Conservation (phyloP, 257 asterid genomes). For the Primulina eburnea region DNA sequence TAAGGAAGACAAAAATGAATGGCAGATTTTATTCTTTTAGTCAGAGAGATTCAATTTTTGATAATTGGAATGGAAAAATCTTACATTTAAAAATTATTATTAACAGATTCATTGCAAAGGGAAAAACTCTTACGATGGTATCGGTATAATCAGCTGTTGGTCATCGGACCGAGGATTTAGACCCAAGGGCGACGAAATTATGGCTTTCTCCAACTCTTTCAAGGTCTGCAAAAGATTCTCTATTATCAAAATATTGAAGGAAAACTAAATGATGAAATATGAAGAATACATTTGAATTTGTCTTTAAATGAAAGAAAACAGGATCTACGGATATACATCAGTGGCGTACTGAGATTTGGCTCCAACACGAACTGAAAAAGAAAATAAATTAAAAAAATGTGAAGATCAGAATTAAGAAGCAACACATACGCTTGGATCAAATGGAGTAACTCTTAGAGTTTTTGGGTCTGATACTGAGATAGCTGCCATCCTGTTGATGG, state of each 20-base stretch:
- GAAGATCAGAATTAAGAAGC: conserved; percentile 18
- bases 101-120: conserved; percentile 6
- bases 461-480: conserved; percentile 86
- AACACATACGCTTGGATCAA: conserved; percentile 67
- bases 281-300: not conserved
- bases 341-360: not conserved
- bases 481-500: conserved; percentile 81
- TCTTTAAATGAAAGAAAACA: not conserved
- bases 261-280: not conserved
- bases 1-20: not conserved
- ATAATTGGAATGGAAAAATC: conserved; percentile 7
- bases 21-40: not conserved
- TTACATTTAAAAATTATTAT: conserved; percentile 17
- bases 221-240: conserved; percentile 53
- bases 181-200: conserved; percentile 78
- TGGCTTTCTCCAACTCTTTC: conserved; percentile 91
- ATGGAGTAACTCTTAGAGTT: conserved; percentile 81
- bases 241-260: conserved; percentile 8
- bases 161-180: conserved; percentile 74
- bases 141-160: conserved; percentile 70
- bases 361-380: not conserved
- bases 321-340: not conserved
- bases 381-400: not conserved
- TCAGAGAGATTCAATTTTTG: not conserved
- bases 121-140: conserved; percentile 77